Percentiles rank a stretch among this genome's conserved stretches.
Evolutionary conservation across 805 yeast species (phyloP).

Genomic region (Naumovozyma dairenensis): DNA sequence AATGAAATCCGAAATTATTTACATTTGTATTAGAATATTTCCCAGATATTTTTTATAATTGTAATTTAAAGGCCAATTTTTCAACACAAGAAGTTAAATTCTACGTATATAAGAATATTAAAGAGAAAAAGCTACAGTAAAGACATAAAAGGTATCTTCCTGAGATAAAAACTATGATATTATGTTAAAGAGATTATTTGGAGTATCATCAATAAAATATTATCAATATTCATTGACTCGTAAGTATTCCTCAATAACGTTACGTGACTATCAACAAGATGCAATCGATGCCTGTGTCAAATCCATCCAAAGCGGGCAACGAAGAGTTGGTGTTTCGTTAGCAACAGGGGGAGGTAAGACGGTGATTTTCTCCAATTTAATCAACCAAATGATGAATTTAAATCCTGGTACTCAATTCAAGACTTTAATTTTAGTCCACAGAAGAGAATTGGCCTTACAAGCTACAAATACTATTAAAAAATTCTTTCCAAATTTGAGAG

Average conservation of each 20-base stretch:
- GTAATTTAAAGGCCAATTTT: too few species aligned
- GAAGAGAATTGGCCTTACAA: constrained; percentile 69
- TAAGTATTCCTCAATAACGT: constrained; percentile 3
- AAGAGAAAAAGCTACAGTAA: too few species aligned
- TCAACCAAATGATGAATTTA: constrained; percentile 28
- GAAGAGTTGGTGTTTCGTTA: constrained; percentile 67
- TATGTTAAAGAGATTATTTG: too few species aligned
- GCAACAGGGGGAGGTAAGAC: constrained; percentile 97
- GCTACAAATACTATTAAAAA: constrained; percentile 42
- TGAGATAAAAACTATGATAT: too few species aligned
- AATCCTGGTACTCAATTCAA: constrained; percentile 8
- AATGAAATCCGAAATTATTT: too few species aligned
- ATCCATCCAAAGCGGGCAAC: constrained; percentile 37
- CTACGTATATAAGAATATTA: too few species aligned
- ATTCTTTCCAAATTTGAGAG: constrained; percentile 40
- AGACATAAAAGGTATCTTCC: too few species aligned
- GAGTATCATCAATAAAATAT: too few species aligned
- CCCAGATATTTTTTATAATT: too few species aligned
- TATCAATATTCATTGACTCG: neutral
- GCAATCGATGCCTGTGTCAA: constrained; percentile 50
- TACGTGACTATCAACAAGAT: constrained; percentile 56
- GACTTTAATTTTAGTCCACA: constrained; percentile 62
- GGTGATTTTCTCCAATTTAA: constrained; percentile 55
- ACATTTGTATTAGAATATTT: too few species aligned
- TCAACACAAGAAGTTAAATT: too few species aligned